A percentile compares a stretch with the other conserved stretches of the same genome.
phyloP scores from a whole-genome alignment of 306 rosid genomes.

The Senna siamea region DNA sequence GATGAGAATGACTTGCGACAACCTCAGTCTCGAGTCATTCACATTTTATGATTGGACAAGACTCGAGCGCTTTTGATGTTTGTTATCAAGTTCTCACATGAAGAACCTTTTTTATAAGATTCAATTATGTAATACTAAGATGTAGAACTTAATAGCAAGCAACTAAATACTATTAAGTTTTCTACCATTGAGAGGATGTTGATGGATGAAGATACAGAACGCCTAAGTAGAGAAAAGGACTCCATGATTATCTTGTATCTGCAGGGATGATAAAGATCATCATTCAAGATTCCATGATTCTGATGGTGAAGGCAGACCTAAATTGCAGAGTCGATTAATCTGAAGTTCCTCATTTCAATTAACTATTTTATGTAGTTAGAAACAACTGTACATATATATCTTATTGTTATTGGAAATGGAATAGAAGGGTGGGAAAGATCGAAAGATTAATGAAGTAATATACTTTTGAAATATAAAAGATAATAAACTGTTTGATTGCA shows the following conservation, averaged over 20 bases:
- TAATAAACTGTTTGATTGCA: neutral
- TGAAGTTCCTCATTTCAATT: neutral
- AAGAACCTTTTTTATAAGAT: no score
- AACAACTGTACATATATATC: neutral
- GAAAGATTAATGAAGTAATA: neutral
- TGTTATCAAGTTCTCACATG: neutral
- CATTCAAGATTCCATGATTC: neutral
- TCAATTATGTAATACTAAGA: no score
- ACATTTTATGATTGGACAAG: slow-evolving; percentile 35
- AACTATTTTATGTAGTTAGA: neutral
- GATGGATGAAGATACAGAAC: slow-evolving; percentile 25
- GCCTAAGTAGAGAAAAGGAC: neutral
- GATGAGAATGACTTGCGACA: slow-evolving; percentile 49
- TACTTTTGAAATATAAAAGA: neutral
- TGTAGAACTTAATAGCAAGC: neutral
- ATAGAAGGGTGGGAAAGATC: neutral
- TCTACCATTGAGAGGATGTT: no score
- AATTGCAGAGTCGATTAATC: neutral
- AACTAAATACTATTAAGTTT: no score
- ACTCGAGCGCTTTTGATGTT: neutral
- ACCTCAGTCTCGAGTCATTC: slow-evolving; percentile 55
- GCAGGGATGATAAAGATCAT: neutral
- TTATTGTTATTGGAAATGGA: neutral
- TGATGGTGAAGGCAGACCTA: neutral
- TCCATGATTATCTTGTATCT: neutral